Percentiles rank a stretch among this genome's conserved stretches.
Evolutionary conservation across 805 yeast species (phyloP).

Genomic region (Schizosaccharomyces lindneri): DNA sequence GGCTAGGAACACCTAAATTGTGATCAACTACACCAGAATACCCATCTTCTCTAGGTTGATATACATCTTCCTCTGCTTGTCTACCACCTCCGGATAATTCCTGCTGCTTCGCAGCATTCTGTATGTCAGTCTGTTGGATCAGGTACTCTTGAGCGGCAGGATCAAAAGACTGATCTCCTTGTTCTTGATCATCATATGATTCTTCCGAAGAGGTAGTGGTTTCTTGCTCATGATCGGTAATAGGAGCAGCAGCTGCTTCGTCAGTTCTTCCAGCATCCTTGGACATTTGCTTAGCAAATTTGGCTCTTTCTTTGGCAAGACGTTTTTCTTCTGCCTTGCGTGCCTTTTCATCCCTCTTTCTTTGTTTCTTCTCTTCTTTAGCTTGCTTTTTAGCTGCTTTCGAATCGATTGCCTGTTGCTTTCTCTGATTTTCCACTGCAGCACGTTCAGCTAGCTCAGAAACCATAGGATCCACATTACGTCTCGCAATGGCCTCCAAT

Average conservation of each 20-base stretch:
- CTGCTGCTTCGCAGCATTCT: too few species aligned
- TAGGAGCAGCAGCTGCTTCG: background rate
- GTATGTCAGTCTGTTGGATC: too few species aligned
- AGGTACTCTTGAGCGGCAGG: too few species aligned
- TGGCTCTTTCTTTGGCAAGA: background rate
- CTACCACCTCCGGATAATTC: too few species aligned
- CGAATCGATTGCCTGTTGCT: background rate
- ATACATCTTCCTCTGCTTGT: too few species aligned
- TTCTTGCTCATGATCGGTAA: background rate
- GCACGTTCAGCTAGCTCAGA: background rate
- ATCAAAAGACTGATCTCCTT: too few species aligned
- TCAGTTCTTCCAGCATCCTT: background rate
- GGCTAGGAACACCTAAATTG: background rate
- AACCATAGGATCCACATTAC: conserved; percentile 1
- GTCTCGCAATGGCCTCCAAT: background rate
- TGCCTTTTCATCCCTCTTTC: background rate
- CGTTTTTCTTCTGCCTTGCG: background rate
- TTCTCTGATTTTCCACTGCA: background rate
- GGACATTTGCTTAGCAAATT: background rate
- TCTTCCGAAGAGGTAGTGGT: background rate
- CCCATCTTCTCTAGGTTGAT: too few species aligned
- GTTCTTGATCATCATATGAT: too few species aligned
- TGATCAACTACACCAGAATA: background rate
- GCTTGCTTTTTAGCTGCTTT: background rate
- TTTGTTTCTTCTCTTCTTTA: background rate